Base-by-base conservation (phyloP, 78 protist species). In the Guillardia theta region DNA sequence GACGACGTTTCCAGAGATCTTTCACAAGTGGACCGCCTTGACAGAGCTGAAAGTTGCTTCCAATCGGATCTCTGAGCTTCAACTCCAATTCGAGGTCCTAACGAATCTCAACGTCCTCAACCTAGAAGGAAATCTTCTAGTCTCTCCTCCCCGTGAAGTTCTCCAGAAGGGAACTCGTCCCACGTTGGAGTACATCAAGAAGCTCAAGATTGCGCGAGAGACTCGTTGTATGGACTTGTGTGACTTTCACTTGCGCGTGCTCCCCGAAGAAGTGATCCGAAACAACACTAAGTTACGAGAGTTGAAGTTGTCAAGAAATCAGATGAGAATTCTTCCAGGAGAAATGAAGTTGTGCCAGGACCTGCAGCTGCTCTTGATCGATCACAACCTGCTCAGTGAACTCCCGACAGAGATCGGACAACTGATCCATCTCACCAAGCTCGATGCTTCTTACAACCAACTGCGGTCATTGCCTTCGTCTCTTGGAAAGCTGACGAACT, bases 51-150 rank as follows among this genome's bases (percentile, higher is more conserved):
- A 10, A 10, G 93, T 48, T 27, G n/a, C 54, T 36, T 27, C 46
- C 93, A 88, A 88, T 64, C 62, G 76, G 47, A 45, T 88, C 70
- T 30, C 93, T 5, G 33, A 27, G 47, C 93, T 88, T 45, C 93
- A 45, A 64, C 43, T n/a, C 30, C 93, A 88, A 41, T 30, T 88
- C 44, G 93, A 45, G 62, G 44, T 22, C 48, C 62, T 88, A 24
- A 48, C 93, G 33, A 41, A 44, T 30, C 93, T 88, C n/a, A 18
- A 88, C 46, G 24, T 18, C 76, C 93, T 88, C 43, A 8, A 48
- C 21, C 93, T 88, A 33, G 93, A 45, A 27, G 93, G 93, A 36
- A 88, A 88, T 64, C 45, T 48, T 54, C 93, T 88, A 33, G 93
- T 30, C 36, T 45, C 62, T 30, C 93, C 93, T 54, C 93, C 93